A percentile compares a stretch with the other conserved stretches of the same genome.
phyloP scores from a whole-genome alignment of 805 yeast genomes.

The Cyberlindnera galapagoensis region DNA sequence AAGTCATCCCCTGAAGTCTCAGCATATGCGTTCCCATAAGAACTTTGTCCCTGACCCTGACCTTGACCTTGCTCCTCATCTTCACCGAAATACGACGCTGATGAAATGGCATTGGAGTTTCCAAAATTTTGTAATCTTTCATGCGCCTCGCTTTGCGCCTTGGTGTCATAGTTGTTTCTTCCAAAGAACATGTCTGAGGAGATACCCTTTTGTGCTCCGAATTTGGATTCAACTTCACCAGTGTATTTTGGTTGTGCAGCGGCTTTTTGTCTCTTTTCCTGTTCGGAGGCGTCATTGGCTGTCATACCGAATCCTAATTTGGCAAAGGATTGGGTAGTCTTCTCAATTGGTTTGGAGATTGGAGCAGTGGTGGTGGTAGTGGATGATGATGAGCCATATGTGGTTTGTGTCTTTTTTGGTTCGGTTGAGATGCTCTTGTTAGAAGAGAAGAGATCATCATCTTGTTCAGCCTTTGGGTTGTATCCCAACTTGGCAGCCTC shows the following conservation, averaged over 20 bases:
- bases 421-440: slow-evolving; percentile 18
- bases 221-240: slow-evolving; percentile 70
- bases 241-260: slow-evolving; percentile 58
- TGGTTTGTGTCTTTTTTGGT: slow-evolving; percentile 9
- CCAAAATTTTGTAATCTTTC: slow-evolving; percentile 73
- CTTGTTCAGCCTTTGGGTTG: slow-evolving; percentile 27
- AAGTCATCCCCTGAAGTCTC: slow-evolving; percentile 84
- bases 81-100: slow-evolving; percentile 88
- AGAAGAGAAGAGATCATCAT: slow-evolving; percentile 8
- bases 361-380: slow-evolving; percentile 7
- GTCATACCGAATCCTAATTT: slow-evolving; percentile 89
- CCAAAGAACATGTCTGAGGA: slow-evolving; percentile 95
- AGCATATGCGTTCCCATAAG: slow-evolving; percentile 52
- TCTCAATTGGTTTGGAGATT: slow-evolving; percentile 27
- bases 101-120: slow-evolving; percentile 88
- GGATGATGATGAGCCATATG: slow-evolving; percentile 6
- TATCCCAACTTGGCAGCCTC: slow-evolving; percentile 43
- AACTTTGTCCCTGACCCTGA: too few relatives aligned
- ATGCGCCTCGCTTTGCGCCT: slow-evolving; percentile 72
- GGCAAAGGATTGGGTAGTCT: slow-evolving; percentile 65
- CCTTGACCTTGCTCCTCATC: slow-evolving; percentile 46
- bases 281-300: slow-evolving; percentile 47
- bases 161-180: slow-evolving; percentile 74
- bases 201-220: slow-evolving; percentile 86
- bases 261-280: slow-evolving; percentile 36